phyloP scores from a whole-genome alignment of 805 yeast genomes.

The Pichia phayaonensis region DNA sequence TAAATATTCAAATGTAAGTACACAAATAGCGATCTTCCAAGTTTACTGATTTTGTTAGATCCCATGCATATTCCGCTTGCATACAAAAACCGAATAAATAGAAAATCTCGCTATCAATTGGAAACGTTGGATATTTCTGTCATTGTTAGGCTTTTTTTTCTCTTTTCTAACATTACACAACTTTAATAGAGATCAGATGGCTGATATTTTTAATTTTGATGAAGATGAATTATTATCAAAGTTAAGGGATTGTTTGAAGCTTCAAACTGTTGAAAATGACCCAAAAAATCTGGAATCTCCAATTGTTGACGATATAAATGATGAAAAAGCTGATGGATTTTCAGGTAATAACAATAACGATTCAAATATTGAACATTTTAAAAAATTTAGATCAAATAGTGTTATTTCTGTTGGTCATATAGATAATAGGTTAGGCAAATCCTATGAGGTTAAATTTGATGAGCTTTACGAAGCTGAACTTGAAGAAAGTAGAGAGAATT shows the following conservation, averaged over 20 bases:
- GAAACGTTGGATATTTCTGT: too few relatives aligned
- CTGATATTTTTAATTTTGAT: constrained; percentile 23
- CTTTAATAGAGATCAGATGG: constrained; percentile 6
- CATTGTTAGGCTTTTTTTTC: not conserved
- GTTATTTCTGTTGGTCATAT: constrained; percentile 26
- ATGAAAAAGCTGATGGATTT: not conserved
- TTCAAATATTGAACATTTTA: constrained; percentile 16
- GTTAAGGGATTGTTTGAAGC: constrained; percentile 1
- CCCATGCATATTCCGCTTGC: not conserved
- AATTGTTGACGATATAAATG: not conserved
- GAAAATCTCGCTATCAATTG: not conserved
- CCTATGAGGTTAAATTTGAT: constrained; percentile 43
- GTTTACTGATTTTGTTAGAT: too few relatives aligned
- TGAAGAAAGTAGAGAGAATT: constrained; percentile 19
- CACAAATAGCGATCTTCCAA: too few relatives aligned
- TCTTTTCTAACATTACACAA: not conserved
- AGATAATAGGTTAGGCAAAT: constrained; percentile 35
- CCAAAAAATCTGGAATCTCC: not conserved
- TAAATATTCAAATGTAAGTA: too few relatives aligned
- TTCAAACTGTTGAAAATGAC: not conserved
- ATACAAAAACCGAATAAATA: too few relatives aligned
- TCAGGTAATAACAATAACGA: not conserved
- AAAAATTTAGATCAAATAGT: constrained; percentile 24
- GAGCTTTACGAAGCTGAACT: constrained; percentile 28
- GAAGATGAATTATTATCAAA: constrained; percentile 19